Base-by-base conservation (phyloP, 2,329 filamentous ascomycete genomes). In the Aspergillus pseudoterreus region DNA sequence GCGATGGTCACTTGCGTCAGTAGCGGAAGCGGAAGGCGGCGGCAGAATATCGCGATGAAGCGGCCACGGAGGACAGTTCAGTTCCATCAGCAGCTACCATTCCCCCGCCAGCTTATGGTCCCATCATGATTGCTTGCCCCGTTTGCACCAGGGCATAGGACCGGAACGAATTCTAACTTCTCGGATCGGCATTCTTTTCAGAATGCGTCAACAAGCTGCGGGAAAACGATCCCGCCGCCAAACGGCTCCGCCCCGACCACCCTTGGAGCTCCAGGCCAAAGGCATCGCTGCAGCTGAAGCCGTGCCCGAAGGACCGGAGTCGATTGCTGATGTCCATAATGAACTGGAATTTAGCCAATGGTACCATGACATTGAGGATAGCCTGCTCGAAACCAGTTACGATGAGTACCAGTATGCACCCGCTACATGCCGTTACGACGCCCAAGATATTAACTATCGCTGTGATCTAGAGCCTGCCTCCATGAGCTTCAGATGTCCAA, bases 401-500 rank as follows among this genome's bases (percentile, higher is more conserved):
- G 85, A 88, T 59, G 85, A 92, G 67, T 96, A 96, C 69, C 77
- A 87, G 85, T 92, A 81, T 60, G 84, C 46, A 30, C 35, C 14
- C 43, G 35, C 44, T 17, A 35, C 21, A 22, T 27, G 22, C 22
- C 17, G 19, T 27, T 24, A 17, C 41, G n/a, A 49, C 24, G 24
- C 42, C 24, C 17, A 24, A 32, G 15, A 43, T 19, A 44, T 54
- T 58, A 46, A 55, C 54, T 39, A 6, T 44, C 19, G 24, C 48
- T 44, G 35, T 17, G 33, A 17, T 44, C 15, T 57, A 89, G 86
- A 61, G 75, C 87, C 24, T 96, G 94, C 68, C 82, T 84, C 57
- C 87, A 94, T 63, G 91, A 95, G 71, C 81, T 96, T 12, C 80
- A 84, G 50, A 78, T 92, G 60, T 91, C 90, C 0, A 87, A 92